Evolutionary conservation across 129 eudicot species (phyloP).

Genomic region (Chrysanthemum seticuspe): DNA sequence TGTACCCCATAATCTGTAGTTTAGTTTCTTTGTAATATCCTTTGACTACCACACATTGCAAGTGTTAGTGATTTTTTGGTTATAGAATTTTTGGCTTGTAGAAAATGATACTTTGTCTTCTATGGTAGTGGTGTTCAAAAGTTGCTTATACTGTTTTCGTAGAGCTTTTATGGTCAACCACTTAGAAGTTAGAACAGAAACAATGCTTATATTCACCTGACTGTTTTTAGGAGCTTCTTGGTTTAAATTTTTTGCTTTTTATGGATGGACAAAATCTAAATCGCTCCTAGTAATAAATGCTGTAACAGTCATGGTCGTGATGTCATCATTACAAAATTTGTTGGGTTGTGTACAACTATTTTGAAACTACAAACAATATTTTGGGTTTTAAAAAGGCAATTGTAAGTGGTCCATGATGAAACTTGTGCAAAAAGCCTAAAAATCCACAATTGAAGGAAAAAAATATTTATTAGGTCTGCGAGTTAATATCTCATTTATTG

Average conservation of each 20-base stretch:
- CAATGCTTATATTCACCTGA: no score
- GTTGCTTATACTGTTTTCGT: neutral
- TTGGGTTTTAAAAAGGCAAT: neutral
- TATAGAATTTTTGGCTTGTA: neutral
- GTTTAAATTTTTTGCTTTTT: no score
- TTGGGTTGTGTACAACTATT: neutral
- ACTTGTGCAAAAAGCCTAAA: neutral
- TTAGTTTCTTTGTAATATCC: no score
- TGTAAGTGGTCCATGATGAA: neutral
- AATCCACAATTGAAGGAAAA: neutral
- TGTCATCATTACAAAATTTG: neutral
- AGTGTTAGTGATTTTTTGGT: no score
- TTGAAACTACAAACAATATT: neutral
- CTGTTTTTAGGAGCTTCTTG: no score
- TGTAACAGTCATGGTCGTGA: no score
- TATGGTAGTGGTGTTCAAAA: neutral
- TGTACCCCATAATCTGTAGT: conserved; percentile 7
- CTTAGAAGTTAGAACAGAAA: no score
- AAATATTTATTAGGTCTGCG: no score
- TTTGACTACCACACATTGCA: no score
- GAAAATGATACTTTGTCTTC: neutral
- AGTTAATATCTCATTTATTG: no score
- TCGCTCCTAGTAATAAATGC: no score
- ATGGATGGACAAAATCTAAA: no score
- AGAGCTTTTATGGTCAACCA: neutral